Evolutionary conservation across 2,329 filamentous ascomycete genomes (phyloP).

Genomic region (Chrysoporthe puriensis): DNA sequence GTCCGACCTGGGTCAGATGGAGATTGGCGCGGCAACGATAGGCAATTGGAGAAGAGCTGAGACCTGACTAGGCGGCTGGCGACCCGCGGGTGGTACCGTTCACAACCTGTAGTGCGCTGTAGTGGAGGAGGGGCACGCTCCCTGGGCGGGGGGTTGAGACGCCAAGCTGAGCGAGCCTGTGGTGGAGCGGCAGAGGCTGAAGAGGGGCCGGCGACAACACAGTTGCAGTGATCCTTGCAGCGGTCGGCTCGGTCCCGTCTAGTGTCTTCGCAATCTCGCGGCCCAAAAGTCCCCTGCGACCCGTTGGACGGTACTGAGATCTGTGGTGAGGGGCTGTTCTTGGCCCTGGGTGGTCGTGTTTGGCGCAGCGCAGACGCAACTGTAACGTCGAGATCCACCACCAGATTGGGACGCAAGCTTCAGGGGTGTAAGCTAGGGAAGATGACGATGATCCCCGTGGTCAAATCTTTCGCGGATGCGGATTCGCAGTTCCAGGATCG

Average conservation of each 20-base stretch:
- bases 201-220: background rate
- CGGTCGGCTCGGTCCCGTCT: background rate
- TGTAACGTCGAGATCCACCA: background rate
- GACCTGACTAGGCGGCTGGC: background rate
- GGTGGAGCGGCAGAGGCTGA: constrained; percentile 2
- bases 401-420: constrained; percentile 6
- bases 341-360: background rate
- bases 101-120: background rate
- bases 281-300: background rate
- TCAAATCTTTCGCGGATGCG: background rate
- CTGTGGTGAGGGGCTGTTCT: background rate
- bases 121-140: constrained; percentile 6
- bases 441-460: constrained; percentile 4
- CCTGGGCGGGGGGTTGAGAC: constrained; percentile 13
- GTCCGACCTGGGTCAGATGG: background rate
- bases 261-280: background rate
- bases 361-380: background rate
- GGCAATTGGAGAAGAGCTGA: constrained; percentile 2
- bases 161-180: background rate
- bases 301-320: background rate
- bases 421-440: constrained; percentile 6
- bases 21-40: constrained; percentile 19
- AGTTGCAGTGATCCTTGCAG: background rate
- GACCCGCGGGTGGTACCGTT: constrained; percentile 1
- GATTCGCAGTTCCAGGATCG: background rate